Percentiles rank a stretch among this genome's conserved stretches.
These are phyloP conservation scores for Botrytis elliptica DNA, from an alignment of 2,329 filamentous ascomycete genomes.

Conservation along the genomic window DNA sequence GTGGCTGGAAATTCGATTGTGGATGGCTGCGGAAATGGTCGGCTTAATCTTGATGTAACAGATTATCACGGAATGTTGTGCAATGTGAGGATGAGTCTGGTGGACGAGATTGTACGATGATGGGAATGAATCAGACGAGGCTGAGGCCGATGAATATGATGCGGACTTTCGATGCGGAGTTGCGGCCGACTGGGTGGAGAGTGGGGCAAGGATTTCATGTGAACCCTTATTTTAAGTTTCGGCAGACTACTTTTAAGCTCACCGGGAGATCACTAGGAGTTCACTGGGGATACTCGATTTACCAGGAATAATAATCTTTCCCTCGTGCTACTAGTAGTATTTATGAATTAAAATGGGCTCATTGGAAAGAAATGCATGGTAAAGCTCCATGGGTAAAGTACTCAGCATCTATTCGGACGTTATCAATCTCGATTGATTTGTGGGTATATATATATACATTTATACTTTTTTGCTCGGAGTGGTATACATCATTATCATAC, in stretches of 20 bases:
- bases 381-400: background rate
- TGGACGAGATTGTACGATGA: background rate
- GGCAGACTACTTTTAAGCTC: background rate
- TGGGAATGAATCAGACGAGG: constrained; percentile 15
- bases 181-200: background rate
- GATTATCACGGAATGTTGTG: background rate
- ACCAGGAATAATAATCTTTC: background rate
- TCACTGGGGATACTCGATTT: background rate
- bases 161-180: background rate
- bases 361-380: background rate
- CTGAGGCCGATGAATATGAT: constrained; percentile 10
- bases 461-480: background rate
- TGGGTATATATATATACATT: background rate
- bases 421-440: background rate
- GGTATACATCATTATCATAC: constrained; percentile 26
- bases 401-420: no score
- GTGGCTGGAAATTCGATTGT: background rate
- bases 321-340: background rate
- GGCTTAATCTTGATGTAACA: background rate
- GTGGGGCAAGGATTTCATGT: background rate
- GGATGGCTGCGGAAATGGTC: background rate
- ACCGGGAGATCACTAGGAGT: background rate
- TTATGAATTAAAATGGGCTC: background rate
- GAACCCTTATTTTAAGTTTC: background rate
- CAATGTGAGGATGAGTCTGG: background rate